phyloP scores from a whole-genome alignment of 176 grass and related monocot species.

The Musa schizocarpa region DNA sequence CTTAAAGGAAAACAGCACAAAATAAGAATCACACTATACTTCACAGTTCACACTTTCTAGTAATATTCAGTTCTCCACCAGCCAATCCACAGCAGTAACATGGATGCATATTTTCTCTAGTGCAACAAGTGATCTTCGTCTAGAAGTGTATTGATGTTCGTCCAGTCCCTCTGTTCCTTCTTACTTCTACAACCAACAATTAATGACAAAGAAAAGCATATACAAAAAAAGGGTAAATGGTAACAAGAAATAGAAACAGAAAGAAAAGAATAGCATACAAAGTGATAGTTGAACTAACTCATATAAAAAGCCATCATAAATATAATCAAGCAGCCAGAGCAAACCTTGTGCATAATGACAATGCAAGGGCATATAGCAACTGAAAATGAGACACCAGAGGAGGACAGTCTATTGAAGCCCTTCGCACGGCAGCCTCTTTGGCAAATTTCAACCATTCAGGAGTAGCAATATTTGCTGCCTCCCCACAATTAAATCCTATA shows the following conservation, averaged over 20 bases:
- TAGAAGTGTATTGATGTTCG: not conserved
- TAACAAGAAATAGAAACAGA: not conserved
- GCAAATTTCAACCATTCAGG: slow-evolving; percentile 86
- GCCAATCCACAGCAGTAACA: too few relatives aligned
- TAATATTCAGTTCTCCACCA: too few relatives aligned
- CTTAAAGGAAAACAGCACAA: too few relatives aligned
- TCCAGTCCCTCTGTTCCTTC: not conserved
- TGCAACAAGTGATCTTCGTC: not conserved
- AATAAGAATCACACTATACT: too few relatives aligned
- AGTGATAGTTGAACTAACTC: not conserved
- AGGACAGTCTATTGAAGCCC: slow-evolving; percentile 79
- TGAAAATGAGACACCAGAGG: slow-evolving; percentile 91
- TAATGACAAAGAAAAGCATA: not conserved
- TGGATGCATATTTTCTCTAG: not conserved
- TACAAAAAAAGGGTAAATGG: not conserved
- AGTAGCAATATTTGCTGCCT: slow-evolving; percentile 94
- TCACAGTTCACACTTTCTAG: too few relatives aligned
- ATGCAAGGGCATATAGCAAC: slow-evolving; percentile 71
- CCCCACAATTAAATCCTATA: slow-evolving; percentile 85
- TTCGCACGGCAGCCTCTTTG: slow-evolving; percentile 89
- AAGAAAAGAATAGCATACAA: not conserved
- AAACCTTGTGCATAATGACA: slow-evolving; percentile 74
- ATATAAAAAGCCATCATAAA: not conserved
- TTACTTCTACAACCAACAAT: not conserved
- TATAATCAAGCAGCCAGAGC: not conserved